A percentile compares a stretch with the other conserved stretches of the same genome.
Evolutionary conservation across 140 eudicot species (phyloP).

Genomic region (Flaveria floridana): DNA sequence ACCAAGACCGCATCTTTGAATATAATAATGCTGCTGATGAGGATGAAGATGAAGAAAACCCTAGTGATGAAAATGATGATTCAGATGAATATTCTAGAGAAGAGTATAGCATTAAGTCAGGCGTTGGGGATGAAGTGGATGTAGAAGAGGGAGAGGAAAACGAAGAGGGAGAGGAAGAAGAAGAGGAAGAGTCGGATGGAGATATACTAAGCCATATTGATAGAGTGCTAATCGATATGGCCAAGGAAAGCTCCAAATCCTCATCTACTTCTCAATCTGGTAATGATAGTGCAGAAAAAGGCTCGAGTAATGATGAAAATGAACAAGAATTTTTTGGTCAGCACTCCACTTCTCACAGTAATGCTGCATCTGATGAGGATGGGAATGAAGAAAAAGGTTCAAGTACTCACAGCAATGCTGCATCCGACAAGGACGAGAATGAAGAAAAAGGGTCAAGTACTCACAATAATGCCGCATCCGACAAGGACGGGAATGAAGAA

Average conservation of each 20-base stretch:
- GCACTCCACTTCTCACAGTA: conserved; percentile 19
- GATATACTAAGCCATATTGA: conserved; percentile 23
- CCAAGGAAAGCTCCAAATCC: conserved; percentile 28
- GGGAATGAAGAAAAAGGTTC: conserved; percentile 21
- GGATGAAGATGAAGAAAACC: conserved; percentile 14
- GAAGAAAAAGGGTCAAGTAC: conserved; percentile 22
- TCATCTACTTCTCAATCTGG: conserved; percentile 28
- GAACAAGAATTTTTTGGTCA: conserved; percentile 3
- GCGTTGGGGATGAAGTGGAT: conserved; percentile 25
- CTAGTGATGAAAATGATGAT: conserved; percentile 24
- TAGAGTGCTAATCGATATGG: conserved; percentile 20
- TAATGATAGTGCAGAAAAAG: conserved; percentile 22
- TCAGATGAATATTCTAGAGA: conserved; percentile 30
- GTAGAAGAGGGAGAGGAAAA: conserved; percentile 6
- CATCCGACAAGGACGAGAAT: background rate
- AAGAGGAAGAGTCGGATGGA: conserved; percentile 21
- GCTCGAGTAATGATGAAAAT: conserved; percentile 11
- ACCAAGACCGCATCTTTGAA: conserved; percentile 14
- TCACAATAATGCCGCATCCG: background rate
- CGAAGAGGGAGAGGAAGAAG: conserved; percentile 1
- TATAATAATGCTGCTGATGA: conserved; percentile 12
- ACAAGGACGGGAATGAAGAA: conserved; percentile 15
- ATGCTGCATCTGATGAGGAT: background rate
- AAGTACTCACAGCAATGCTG: conserved; percentile 1
- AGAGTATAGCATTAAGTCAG: conserved; percentile 13